Conservation (phyloP, 2,329 filamentous ascomycete species). For the Nannizzia gypsea region DNA sequence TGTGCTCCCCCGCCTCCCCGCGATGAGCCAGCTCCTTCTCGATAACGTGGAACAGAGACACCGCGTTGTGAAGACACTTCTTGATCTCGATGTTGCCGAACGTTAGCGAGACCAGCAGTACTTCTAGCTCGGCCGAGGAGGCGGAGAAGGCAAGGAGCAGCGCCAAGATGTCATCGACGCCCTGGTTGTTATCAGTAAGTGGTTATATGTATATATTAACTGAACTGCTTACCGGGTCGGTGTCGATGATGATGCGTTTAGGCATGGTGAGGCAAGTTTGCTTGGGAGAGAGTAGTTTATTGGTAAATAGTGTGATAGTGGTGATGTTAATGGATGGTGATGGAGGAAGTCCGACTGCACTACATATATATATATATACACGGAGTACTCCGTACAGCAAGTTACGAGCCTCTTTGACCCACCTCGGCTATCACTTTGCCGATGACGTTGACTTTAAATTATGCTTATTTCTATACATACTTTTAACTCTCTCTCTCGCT, state of each 20-base stretch:
- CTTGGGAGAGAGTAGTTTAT: too few species aligned
- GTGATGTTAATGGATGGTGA: too few species aligned
- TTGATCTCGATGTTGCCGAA: constrained; percentile 88
- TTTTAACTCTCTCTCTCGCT: background rate
- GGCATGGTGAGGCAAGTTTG: background rate
- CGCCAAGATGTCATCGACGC: constrained; percentile 83
- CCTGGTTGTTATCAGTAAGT: too few species aligned
- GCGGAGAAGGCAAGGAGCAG: constrained; percentile 77
- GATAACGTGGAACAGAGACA: constrained; percentile 82
- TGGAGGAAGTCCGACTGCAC: too few species aligned
- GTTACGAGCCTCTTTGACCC: background rate
- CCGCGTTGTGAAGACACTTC: constrained; percentile 78
- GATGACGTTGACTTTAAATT: too few species aligned
- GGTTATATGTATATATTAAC: too few species aligned
- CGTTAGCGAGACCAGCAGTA: constrained; percentile 75
- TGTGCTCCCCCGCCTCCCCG: constrained; percentile 49
- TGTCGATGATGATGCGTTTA: constrained; percentile 84
- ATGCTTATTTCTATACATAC: background rate
- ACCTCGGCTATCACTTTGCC: background rate
- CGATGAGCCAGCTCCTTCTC: constrained; percentile 84
- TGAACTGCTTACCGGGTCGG: constrained; percentile 64
- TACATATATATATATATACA: background rate
- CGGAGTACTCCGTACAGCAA: too few species aligned
- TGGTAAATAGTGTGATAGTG: too few species aligned
- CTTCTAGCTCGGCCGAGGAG: constrained; percentile 69